Base-by-base conservation (phyloP, 306 rosid genomes). In the Prunus padus region DNA sequence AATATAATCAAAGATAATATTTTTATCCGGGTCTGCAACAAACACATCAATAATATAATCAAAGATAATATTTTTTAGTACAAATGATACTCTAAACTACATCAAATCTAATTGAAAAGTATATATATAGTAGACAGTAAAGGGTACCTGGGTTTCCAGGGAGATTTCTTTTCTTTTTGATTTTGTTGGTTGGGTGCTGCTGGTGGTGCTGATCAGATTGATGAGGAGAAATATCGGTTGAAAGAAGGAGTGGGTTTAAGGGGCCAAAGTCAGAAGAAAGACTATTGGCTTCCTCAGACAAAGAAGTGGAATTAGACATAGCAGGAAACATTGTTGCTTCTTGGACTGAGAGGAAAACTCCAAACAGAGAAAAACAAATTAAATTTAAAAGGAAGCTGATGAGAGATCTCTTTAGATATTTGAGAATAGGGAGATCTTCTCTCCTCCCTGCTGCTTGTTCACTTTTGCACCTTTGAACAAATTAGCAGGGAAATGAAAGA, bases 91-190 rank as follows among this genome's bases (percentile, higher is more conserved):
- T 37, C 42, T 37, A 6, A 37, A 6, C 42, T 37, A 37, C 42
- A 8, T 37, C 42, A 2, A 37, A 37, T 37, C 42, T 37, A 37
- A 37, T 37, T 37, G 42, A 37, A 37, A 37, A n/a, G n/a, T n/a
- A n/a, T n/a, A n/a, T n/a, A n/a, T n/a, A n/a, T n/a, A n/a, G n/a
- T n/a, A n/a, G n/a, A n/a, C n/a, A n/a, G 42, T 37, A 37, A 37
- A 37, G 42, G 9, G 42, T 80, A 91, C 98, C 98, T 63, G 98
- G 98, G 61, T 93, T 89, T 62, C 98, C 98, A 13, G 98, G 98
- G 67, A 89, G 92, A 82, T 79, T 93, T 84, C 98, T 87, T 72
- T 93, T 93, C 84, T 84, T 93, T 91, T 91, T 89, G 59, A 76
- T 70, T 78, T 88, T 91, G 45, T 74, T 87, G 19, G 88, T 19